phyloP scores from a whole-genome alignment of 768 basidiomycete species.

The Amyloporia xantha region DNA sequence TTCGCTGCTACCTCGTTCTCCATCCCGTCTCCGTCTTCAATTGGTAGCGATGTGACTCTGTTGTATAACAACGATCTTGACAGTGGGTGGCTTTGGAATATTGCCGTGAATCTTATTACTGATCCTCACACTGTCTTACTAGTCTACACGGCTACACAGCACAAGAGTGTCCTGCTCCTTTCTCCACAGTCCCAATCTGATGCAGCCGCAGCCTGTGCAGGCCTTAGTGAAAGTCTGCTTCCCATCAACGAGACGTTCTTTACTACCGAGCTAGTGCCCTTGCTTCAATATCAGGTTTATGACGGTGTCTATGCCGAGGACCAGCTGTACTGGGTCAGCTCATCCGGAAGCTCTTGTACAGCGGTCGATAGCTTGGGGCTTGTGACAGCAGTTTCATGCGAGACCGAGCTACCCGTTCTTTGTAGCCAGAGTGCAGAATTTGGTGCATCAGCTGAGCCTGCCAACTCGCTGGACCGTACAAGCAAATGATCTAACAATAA shows the following conservation, averaged over 20 bases:
- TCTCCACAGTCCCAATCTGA: conserved; percentile 6
- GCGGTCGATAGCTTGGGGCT: conserved; percentile 16
- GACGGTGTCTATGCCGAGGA: conserved; percentile 8
- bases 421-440: conserved; percentile 19
- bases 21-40: conserved; percentile 8
- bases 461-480: conserved; percentile 14
- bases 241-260: conserved; percentile 16
- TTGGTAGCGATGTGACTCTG: conserved; percentile 15
- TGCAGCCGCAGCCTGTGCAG: conserved; percentile 13
- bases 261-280: conserved; percentile 13
- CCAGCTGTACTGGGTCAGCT: conserved; percentile 19
- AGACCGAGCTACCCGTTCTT: conserved; percentile 15
- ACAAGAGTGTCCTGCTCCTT: conserved; percentile 17
- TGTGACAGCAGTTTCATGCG: conserved; percentile 15
- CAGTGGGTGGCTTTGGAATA: conserved; percentile 5
- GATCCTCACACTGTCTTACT: background rate
- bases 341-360: conserved; percentile 12
- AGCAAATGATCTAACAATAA: conserved; percentile 17
- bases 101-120: background rate
- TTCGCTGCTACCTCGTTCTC: background rate
- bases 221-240: conserved; percentile 20
- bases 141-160: conserved; percentile 16
- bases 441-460: conserved; percentile 9
- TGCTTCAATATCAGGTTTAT: conserved; percentile 20
- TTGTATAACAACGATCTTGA: conserved; percentile 22